These are phyloP conservation scores for Trichosanthes truncata DNA, from an alignment of 306 rosid genomes.

Conservation along the genomic window DNA sequence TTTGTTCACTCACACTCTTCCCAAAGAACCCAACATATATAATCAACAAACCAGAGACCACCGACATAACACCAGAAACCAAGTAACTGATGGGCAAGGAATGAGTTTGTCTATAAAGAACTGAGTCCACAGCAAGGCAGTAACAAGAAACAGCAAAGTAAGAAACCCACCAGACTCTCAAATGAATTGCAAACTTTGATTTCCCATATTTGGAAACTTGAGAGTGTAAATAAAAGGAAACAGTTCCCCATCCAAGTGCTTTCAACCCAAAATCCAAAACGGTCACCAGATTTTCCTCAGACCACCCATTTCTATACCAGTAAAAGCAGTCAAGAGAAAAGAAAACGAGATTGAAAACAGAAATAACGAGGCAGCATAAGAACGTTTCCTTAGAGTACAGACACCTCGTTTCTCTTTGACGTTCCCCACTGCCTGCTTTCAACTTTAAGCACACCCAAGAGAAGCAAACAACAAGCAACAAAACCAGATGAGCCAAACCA, in stretches of 20 bases:
- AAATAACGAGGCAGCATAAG: slow-evolving; percentile 19
- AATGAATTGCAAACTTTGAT: slow-evolving; percentile 15
- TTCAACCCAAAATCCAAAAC: slow-evolving; percentile 35
- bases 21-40: slow-evolving; percentile 26
- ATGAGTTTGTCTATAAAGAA: slow-evolving; percentile 18
- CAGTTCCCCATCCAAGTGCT: slow-evolving; percentile 34
- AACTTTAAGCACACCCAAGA: slow-evolving; percentile 33
- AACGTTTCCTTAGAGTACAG: slow-evolving; percentile 16
- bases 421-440: slow-evolving; percentile 10
- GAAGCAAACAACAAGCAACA: slow-evolving; percentile 25
- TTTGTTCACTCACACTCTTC: slow-evolving; percentile 21
- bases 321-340: slow-evolving; percentile 35
- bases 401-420: slow-evolving; percentile 12
- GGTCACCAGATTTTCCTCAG: slow-evolving; percentile 25
- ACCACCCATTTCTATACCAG: slow-evolving; percentile 31
- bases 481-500: slow-evolving; percentile 30
- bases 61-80: slow-evolving; percentile 33
- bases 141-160: slow-evolving; percentile 34
- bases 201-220: slow-evolving; percentile 10
- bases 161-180: slow-evolving; percentile 52
- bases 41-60: slow-evolving; percentile 34
- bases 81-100: slow-evolving; percentile 26
- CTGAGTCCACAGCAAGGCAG: slow-evolving; percentile 31
- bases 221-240: slow-evolving; percentile 29
- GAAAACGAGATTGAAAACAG: slow-evolving; percentile 27